Conservation (phyloP, 2,329 filamentous ascomycete genomes). For the Clathrospora elynae region DNA sequence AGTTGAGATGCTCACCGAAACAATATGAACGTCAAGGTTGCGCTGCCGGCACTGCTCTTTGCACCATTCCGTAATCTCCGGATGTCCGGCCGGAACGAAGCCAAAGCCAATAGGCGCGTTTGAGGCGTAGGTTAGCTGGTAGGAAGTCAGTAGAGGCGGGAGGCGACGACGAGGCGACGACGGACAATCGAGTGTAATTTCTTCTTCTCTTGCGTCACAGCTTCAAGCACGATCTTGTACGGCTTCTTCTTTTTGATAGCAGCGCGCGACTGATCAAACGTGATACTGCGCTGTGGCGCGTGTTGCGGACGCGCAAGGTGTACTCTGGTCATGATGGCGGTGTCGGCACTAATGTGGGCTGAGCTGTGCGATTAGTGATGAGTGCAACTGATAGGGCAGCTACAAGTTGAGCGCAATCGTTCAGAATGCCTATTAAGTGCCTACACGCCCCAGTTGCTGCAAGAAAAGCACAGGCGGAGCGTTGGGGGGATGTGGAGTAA, state of each 20-base stretch:
- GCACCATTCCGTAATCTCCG: constrained; percentile 60
- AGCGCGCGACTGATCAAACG: constrained; percentile 32
- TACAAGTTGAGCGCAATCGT: constrained; percentile 11
- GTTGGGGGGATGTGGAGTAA: constrained; percentile 16
- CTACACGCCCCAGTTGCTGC: constrained; percentile 30
- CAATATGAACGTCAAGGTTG: constrained; percentile 60
- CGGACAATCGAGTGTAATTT: constrained; percentile 59
- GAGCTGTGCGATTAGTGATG: constrained; percentile 22
- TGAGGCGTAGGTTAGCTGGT: constrained; percentile 61
- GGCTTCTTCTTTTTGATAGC: constrained; percentile 48
- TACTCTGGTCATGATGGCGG: constrained; percentile 35
- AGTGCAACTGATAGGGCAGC: constrained; percentile 15
- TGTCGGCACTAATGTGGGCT: constrained; percentile 7
- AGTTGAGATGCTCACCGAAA: constrained; percentile 59
- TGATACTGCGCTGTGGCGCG: constrained; percentile 22
- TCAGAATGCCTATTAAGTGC: constrained; percentile 22
- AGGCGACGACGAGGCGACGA: constrained; percentile 22
- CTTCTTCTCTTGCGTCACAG: constrained; percentile 64
- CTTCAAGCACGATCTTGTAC: constrained; percentile 65
- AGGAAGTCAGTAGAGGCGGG: constrained; percentile 40
- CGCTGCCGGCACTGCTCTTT: constrained; percentile 64
- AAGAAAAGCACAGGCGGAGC: constrained; percentile 25
- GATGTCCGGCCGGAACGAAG: constrained; percentile 65
- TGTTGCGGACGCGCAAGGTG: constrained; percentile 29
- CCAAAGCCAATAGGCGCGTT: constrained; percentile 64